Conservation (phyloP, 2,329 filamentous ascomycete species). For the Claviceps digitariae region DNA sequence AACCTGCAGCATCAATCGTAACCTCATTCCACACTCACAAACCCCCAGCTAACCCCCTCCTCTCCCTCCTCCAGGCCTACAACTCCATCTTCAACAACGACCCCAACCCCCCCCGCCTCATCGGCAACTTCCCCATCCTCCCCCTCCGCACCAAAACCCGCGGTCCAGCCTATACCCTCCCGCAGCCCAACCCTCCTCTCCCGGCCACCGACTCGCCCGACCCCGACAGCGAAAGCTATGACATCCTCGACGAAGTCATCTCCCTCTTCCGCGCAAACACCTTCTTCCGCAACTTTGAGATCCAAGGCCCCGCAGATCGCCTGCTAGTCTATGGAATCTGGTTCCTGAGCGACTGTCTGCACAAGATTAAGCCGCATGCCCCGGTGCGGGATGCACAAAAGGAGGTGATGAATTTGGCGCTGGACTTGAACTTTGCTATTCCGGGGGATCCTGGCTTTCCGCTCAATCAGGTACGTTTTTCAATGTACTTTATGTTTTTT, state of each 20-base stretch:
- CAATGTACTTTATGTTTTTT: background rate
- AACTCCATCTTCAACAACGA: constrained; percentile 91
- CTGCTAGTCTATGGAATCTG: constrained; percentile 94
- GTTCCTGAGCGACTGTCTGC: constrained; percentile 81
- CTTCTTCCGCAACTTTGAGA: constrained; percentile 98
- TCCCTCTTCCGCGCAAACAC: constrained; percentile 93
- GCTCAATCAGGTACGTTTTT: constrained; percentile 62
- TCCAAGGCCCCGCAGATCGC: constrained; percentile 88
- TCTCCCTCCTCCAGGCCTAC: constrained; percentile 60
- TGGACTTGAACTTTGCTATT: constrained; percentile 86
- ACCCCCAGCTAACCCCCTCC: constrained; percentile 3
- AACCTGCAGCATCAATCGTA: background rate
- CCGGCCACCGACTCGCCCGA: constrained; percentile 53
- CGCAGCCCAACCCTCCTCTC: constrained; percentile 41
- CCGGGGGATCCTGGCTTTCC: constrained; percentile 90
- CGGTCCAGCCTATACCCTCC: constrained; percentile 84
- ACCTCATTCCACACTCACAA: no score
- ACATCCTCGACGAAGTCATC: constrained; percentile 89
- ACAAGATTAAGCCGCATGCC: constrained; percentile 70
- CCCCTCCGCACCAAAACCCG: constrained; percentile 90
- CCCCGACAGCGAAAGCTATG: constrained; percentile 83
- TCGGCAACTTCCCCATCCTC: constrained; percentile 89
- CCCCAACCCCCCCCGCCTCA: constrained; percentile 46
- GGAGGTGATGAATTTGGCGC: constrained; percentile 78
- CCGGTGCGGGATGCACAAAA: constrained; percentile 45